Conservation (phyloP, 106 monocot genomes). For the Ottelia alismoides region DNA sequence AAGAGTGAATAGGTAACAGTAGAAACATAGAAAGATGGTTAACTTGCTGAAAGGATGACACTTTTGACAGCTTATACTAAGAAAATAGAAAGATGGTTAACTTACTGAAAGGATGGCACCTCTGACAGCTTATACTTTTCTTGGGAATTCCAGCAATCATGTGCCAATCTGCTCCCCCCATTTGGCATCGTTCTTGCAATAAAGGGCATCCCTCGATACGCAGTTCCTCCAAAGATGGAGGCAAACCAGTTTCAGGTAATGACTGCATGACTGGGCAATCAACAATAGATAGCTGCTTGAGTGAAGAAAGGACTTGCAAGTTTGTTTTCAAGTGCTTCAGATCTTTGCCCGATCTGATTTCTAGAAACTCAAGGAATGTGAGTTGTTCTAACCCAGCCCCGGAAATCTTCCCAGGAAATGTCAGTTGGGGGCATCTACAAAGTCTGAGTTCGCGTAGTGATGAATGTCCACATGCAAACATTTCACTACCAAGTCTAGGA, state of each 20-base stretch:
- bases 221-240: background rate
- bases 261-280: background rate
- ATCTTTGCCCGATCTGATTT: background rate
- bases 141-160: conserved; percentile 1
- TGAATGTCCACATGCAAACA: background rate
- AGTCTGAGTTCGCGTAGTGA: background rate
- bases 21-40: too few species aligned
- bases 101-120: background rate
- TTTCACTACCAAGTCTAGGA: background rate
- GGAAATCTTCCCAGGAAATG: too few species aligned
- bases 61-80: too few species aligned
- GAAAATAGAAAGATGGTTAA: background rate
- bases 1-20: too few species aligned
- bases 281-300: background rate
- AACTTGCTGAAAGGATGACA: too few species aligned
- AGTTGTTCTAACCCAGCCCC: background rate
- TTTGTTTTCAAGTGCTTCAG: background rate
- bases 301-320: background rate
- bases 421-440: background rate
- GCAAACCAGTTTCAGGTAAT: conserved; percentile 1
- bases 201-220: conserved; percentile 3
- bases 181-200: conserved; percentile 3
- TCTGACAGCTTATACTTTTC: background rate
- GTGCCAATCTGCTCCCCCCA: background rate
- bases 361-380: background rate